Evolutionary conservation across 345 rosid species (phyloP).

Genomic region (Euphorbia lathyris): DNA sequence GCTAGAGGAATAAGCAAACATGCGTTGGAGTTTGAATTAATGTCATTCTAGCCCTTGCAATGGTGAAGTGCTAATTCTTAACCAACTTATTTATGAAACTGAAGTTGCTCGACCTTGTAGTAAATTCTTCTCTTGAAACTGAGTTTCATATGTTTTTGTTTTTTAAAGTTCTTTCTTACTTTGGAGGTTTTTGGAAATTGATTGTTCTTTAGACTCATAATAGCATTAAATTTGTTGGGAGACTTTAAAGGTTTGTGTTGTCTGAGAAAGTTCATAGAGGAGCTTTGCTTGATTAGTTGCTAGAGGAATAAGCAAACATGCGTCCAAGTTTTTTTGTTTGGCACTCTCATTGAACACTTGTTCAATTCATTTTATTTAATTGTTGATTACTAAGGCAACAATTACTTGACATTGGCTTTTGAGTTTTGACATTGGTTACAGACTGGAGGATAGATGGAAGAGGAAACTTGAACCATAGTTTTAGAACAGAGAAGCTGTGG

Average conservation of each 20-base stretch:
- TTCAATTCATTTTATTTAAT: not conserved
- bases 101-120: not conserved
- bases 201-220: not conserved
- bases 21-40: not conserved
- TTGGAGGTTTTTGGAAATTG: not conserved
- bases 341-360: not conserved
- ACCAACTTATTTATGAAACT: not conserved
- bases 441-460: not conserved
- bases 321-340: not conserved
- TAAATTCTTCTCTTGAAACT: not conserved
- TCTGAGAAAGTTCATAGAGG: not conserved
- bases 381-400: not conserved
- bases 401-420: not conserved
- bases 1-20: no score
- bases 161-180: not conserved
- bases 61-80: no score
- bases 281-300: not conserved
- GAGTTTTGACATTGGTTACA: not conserved
- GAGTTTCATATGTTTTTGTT: not conserved
- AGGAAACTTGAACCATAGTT: not conserved
- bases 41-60: not conserved
- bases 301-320: not conserved
- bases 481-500: not conserved
- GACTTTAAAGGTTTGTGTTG: not conserved
- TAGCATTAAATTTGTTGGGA: not conserved